Base-by-base conservation (phyloP, 306 rosid genomes). In the Ormosia emarginata region DNA sequence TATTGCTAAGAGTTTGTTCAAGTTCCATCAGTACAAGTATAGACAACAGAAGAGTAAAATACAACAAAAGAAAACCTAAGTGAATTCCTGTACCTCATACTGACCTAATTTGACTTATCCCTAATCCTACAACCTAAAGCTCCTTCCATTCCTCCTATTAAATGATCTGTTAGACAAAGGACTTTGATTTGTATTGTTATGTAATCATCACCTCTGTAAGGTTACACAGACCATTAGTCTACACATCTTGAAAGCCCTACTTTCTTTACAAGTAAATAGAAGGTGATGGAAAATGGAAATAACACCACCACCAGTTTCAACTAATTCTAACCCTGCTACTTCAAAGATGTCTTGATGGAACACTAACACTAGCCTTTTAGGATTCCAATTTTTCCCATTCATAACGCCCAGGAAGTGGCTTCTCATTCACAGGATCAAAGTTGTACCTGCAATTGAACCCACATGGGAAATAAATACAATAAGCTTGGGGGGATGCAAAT, bases 91-190 rank as follows among this genome's bases (percentile, higher is more conserved):
- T 93, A 91, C 91, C 89, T 81, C 89, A 84, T 81, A 86, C 90
- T 79, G 77, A 86, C 90, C 93, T 86, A 83, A 77, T 80, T 73
- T 81, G 77, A 83, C 85, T 84, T 82, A 82, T 79, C 82, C 82
- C 94, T 85, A 88, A 80, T 81, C 82, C 86, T 85, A 86, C 80
- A 65, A 67, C 83, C 84, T 85, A 85, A 56, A 87, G 85, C 86
- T 67, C 83, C 75, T 77, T 73, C 67, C 81, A 75, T 77, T 73
- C 67, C 85, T 90, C 87, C 90, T 62, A 82, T 58, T 75, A 69
- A 87, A 93, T 85, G 94, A 95, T 90, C 98, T 90, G 93, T 91
- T 89, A 90, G 94, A 87, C 94, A 93, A 87, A 89, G 93, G 91
- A 86, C 90, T 86, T 78, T 81, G 91, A 89, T 86, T 87, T 87